Conservation (phyloP, 441 rosid genomes). For the Viola pubescens region DNA sequence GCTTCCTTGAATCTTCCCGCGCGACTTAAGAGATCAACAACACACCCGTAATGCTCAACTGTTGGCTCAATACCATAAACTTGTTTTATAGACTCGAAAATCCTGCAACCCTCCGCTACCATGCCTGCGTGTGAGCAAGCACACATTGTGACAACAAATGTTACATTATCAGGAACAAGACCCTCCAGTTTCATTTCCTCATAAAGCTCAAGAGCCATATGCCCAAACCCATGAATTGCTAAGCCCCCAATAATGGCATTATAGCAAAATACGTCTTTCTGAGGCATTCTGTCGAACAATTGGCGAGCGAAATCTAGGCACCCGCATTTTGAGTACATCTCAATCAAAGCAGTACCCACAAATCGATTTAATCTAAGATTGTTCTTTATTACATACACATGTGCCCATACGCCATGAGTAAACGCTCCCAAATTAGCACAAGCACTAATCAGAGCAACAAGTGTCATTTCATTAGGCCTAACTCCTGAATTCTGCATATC, state of each 20-base stretch:
- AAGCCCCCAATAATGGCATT: slow-evolving; percentile 57
- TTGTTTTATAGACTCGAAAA: slow-evolving; percentile 38
- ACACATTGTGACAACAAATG: slow-evolving; percentile 1
- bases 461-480: slow-evolving; percentile 50
- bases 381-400: slow-evolving; percentile 38
- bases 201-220: neutral
- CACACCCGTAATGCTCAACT: slow-evolving; percentile 55
- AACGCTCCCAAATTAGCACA: slow-evolving; percentile 47
- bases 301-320: slow-evolving; percentile 29
- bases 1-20: slow-evolving; percentile 44
- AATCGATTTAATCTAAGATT: slow-evolving; percentile 35
- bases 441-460: slow-evolving; percentile 48
- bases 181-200: neutral
- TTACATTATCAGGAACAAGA: neutral
- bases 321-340: slow-evolving; percentile 44
- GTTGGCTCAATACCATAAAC: slow-evolving; percentile 36
- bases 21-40: slow-evolving; percentile 58
- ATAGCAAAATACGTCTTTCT: slow-evolving; percentile 35
- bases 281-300: slow-evolving; percentile 40
- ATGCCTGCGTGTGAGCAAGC: slow-evolving; percentile 42
- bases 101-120: slow-evolving; percentile 34
- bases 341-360: slow-evolving; percentile 42
- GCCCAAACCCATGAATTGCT: slow-evolving; percentile 39
- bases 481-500: no score
- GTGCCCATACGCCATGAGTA: slow-evolving; percentile 45